Evolutionary conservation across 2,329 filamentous ascomycete genomes (phyloP).

Genomic region (Rugonectria rugulosa): DNA sequence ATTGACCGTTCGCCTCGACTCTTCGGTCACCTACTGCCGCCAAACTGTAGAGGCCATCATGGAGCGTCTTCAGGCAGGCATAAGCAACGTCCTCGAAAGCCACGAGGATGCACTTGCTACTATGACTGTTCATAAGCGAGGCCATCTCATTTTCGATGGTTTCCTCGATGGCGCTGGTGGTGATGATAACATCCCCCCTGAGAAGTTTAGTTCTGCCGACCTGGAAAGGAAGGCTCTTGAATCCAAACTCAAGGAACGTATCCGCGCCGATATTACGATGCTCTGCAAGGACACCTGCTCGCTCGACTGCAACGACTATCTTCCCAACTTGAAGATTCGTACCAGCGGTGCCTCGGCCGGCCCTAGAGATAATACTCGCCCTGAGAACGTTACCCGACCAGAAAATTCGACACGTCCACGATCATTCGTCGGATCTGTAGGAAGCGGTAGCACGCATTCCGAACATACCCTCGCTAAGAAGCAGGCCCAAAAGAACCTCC

Average conservation of each 20-base stretch:
- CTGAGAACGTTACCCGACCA: conserved; percentile 11
- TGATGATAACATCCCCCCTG: conserved; percentile 41
- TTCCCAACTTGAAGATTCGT: conserved; percentile 39
- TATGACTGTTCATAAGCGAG: conserved; percentile 59
- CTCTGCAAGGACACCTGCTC: conserved; percentile 61
- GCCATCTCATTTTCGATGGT: conserved; percentile 54
- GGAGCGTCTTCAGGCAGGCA: conserved; percentile 59
- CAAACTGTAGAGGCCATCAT: conserved; percentile 57
- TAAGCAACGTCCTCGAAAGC: conserved; percentile 56
- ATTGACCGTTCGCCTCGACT: conserved; percentile 52
- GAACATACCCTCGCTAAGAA: conserved; percentile 36
- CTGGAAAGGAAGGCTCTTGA: conserved; percentile 50
- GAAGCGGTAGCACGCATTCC: conserved; percentile 35
- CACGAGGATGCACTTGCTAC: conserved; percentile 54
- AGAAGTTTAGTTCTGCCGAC: conserved; percentile 43
- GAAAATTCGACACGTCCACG: conserved; percentile 14
- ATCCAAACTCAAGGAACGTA: conserved; percentile 52
- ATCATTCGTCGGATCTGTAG: conserved; percentile 31
- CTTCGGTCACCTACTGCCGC: conserved; percentile 51
- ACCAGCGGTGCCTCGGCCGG: conserved; percentile 27
- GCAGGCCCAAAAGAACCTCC: conserved; percentile 29
- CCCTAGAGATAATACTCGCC: conserved; percentile 6
- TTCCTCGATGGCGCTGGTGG: conserved; percentile 43
- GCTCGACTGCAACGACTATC: conserved; percentile 44
- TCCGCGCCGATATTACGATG: conserved; percentile 56